phyloP scores from a whole-genome alignment of 2,329 filamentous ascomycete genomes.

The Fulvia fulva region DNA sequence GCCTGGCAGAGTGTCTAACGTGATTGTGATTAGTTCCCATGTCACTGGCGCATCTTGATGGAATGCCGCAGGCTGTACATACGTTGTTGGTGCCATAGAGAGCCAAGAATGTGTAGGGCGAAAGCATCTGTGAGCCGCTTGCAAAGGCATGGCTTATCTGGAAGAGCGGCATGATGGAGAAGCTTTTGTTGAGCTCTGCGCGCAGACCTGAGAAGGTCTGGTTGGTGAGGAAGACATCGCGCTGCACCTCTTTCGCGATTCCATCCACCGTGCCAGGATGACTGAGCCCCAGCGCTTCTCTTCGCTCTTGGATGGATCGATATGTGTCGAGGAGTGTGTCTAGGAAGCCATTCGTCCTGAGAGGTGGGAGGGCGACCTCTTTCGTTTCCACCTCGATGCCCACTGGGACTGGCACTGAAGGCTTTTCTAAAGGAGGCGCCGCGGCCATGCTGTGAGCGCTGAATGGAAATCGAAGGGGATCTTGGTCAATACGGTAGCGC shows the following conservation, averaged over 20 bases:
- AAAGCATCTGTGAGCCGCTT: conserved; percentile 82
- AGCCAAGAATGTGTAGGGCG: conserved; percentile 91
- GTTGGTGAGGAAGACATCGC: conserved; percentile 94
- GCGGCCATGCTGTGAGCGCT: conserved; percentile 13
- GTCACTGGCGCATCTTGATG: neutral
- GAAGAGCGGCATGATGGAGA: conserved; percentile 90
- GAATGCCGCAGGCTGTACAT: conserved; percentile 15
- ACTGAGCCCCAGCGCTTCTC: conserved; percentile 79
- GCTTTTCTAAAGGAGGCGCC: conserved; percentile 26
- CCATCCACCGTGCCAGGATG: conserved; percentile 93
- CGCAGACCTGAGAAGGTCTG: conserved; percentile 94
- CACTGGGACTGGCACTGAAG: conserved; percentile 22
- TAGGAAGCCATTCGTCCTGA: conserved; percentile 27
- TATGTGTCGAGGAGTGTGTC: conserved; percentile 60
- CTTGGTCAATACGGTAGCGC: neutral
- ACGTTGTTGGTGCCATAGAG: conserved; percentile 93
- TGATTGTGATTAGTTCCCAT: conserved; percentile 14
- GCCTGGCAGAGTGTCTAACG: conserved; percentile 87
- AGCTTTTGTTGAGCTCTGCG: conserved; percentile 93
- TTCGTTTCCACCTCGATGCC: conserved; percentile 16
- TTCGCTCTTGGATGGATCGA: conserved; percentile 75
- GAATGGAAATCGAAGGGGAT: neutral
- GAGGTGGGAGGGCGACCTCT: conserved; percentile 20
- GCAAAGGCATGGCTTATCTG: conserved; percentile 96
- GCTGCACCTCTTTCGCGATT: conserved; percentile 86